Base-by-base conservation (phyloP, 192 early-diverging fungal species). In the Backusella tuberculispora region DNA sequence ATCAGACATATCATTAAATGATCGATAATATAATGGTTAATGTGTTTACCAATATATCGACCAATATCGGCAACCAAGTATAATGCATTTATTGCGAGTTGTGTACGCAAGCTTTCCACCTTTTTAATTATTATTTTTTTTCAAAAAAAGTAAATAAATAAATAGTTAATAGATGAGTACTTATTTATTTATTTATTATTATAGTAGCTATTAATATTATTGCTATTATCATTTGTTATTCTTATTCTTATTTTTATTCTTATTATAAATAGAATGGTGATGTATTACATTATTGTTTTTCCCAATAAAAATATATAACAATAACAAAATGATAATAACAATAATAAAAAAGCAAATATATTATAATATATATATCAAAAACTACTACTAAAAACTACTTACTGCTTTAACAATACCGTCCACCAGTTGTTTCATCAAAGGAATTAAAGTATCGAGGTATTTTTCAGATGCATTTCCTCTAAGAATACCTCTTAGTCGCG, bases 1-100 rank as follows among this genome's bases (percentile, higher is more conserved):
- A 85, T 45, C 10, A 83, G 53, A 68, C 74, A 75, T 24, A 53
- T 26, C 26, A 85, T 66, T 17, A 83, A 41, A 14, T 78, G 80
- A 40, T 85, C 84, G 38, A 63, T 74, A 1, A 78, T 75, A 63
- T 81, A 85, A 15, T 60, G 43, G 63, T 85, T 82, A 6, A 85
- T 41, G 4, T 45, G 2, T 14, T 42, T 19, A 3, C 72, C 72
- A 14, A 83, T 47, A 26, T 63, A 74, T 24, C 48, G 74, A 43
- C 71, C 76, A 53, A 85, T 67, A 73, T 85, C 84, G 12, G 43
- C 70, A 4, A 83, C 69, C 7, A 81, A 50, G 6, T 60, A 44
- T 26, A 77, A 45, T 26, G 71, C 53, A 9, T 83, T 71, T n/a
- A 85, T 75, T 41, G 80, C 74, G 0, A 85, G 71, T 24, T 81